phyloP scores from a whole-genome alignment of 2,329 filamentous ascomycete genomes.

The Ceratocystis ficicola region DNA sequence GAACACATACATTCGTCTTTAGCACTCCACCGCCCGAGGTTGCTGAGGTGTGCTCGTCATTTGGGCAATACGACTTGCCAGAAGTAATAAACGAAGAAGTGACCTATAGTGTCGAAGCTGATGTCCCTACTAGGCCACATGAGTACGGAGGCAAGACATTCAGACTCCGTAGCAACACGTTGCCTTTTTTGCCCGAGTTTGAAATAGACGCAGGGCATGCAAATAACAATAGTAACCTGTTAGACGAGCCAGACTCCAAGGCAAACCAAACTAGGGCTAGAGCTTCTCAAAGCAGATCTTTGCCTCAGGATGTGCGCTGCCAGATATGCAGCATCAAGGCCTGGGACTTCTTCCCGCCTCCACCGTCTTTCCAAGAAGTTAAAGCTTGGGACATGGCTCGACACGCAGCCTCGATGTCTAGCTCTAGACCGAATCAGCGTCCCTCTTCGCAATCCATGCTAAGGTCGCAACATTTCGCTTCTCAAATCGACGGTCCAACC shows the following conservation, averaged over 20 bases:
- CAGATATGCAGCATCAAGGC: slow-evolving; percentile 35
- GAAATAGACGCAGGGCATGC: slow-evolving; percentile 41
- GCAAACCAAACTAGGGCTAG: no score
- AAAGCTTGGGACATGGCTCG: slow-evolving; percentile 41
- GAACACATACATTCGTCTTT: background rate
- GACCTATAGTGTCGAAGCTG: slow-evolving; percentile 70
- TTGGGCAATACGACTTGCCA: slow-evolving; percentile 35
- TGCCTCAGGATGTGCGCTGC: slow-evolving; percentile 8
- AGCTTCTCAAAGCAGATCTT: slow-evolving; percentile 11
- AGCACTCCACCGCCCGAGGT: slow-evolving; percentile 26
- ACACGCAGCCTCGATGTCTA: background rate
- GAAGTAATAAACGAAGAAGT: slow-evolving; percentile 71
- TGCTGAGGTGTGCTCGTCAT: slow-evolving; percentile 19
- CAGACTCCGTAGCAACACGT: slow-evolving; percentile 57
- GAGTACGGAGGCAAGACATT: slow-evolving; percentile 88
- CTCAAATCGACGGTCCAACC: slow-evolving; percentile 81
- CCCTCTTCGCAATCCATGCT: background rate
- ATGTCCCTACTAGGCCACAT: slow-evolving; percentile 62
- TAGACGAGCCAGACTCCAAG: background rate
- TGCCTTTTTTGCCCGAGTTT: slow-evolving; percentile 72
- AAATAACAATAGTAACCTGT: slow-evolving; percentile 24
- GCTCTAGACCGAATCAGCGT: background rate
- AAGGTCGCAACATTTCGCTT: slow-evolving; percentile 34
- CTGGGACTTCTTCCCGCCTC: slow-evolving; percentile 65
- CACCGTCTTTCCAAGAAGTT: slow-evolving; percentile 61